phyloP scores from a whole-genome alignment of 164 flowering plant species.

The Pachysandra terminalis region DNA sequence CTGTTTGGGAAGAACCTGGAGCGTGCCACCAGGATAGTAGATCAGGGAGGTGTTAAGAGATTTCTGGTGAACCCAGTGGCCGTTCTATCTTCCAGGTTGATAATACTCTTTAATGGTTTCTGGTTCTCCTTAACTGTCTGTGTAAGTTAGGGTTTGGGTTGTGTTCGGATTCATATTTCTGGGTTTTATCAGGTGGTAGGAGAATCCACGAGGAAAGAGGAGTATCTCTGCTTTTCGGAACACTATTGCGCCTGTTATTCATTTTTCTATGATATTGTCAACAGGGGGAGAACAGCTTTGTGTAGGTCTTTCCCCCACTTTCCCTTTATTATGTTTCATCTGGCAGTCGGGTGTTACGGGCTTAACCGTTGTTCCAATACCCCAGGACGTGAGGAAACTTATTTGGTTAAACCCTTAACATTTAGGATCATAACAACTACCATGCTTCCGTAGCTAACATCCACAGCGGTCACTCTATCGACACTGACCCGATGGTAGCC shows the following conservation, averaged over 20 bases:
- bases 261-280: conserved; percentile 83
- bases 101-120: not conserved
- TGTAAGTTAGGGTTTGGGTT: not conserved
- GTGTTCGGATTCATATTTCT: not conserved
- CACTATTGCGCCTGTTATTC: conserved; percentile 87
- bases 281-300: conserved; percentile 85
- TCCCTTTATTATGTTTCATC: not conserved
- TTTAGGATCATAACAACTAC: too few species aligned
- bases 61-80: conserved; percentile 68
- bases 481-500: too few species aligned
- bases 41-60: conserved; percentile 82
- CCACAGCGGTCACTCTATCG: too few species aligned
- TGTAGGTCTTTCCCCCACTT: conserved; percentile 38
- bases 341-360: not conserved
- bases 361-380: too few species aligned
- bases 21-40: conserved; percentile 85
- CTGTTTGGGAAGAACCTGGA: conserved; percentile 92
- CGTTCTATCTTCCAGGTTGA: conserved; percentile 82
- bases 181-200: conserved; percentile 79
- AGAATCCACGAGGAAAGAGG: conserved; percentile 83
- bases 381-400: too few species aligned
- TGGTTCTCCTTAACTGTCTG: not conserved
- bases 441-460: too few species aligned
- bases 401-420: too few species aligned
- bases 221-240: conserved; percentile 77